These are phyloP conservation scores for Madurella fahalii DNA, from an alignment of 2,329 filamentous ascomycete genomes.

Conservation along the genomic window DNA sequence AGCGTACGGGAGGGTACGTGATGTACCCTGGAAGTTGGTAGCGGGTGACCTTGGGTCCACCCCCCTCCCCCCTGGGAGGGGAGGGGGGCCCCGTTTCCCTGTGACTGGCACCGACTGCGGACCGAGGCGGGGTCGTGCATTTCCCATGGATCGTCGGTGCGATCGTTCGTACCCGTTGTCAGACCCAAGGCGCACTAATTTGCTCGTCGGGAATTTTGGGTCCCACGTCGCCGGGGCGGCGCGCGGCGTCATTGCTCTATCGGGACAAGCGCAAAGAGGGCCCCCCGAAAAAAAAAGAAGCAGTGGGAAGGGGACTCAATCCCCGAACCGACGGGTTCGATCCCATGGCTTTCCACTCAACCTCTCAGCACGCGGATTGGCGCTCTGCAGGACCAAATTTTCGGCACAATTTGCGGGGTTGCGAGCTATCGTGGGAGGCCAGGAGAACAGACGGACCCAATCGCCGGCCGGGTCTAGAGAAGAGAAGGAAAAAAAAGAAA, in stretches of 20 bases:
- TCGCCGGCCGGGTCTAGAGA: no score
- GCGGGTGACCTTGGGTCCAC: no score
- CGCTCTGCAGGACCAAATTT: no score
- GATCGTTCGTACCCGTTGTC: slow-evolving; percentile 11
- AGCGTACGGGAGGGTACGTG: background rate
- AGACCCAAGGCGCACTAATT: slow-evolving; percentile 1
- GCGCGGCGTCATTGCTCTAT: slow-evolving; percentile 7
- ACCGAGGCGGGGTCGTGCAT: slow-evolving; percentile 32
- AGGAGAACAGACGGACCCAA: no score
- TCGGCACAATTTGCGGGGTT: no score
- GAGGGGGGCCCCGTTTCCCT: slow-evolving; percentile 18
- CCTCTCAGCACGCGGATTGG: no score
- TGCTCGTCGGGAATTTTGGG: background rate
- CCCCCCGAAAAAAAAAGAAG: background rate
- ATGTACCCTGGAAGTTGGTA: background rate
- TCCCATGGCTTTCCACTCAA: no score
- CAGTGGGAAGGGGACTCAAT: no score
- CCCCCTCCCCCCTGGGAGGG: no score
- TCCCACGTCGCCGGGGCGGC: slow-evolving; percentile 5
- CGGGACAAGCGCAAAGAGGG: slow-evolving; percentile 2
- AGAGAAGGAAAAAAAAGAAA: no score
- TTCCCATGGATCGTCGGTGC: slow-evolving; percentile 14
- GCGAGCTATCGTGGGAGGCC: no score
- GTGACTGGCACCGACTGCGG: slow-evolving; percentile 28
- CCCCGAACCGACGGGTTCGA: no score